Base-by-base conservation (phyloP, 2,329 filamentous ascomycete genomes). In the Fusarium sp. region DNA sequence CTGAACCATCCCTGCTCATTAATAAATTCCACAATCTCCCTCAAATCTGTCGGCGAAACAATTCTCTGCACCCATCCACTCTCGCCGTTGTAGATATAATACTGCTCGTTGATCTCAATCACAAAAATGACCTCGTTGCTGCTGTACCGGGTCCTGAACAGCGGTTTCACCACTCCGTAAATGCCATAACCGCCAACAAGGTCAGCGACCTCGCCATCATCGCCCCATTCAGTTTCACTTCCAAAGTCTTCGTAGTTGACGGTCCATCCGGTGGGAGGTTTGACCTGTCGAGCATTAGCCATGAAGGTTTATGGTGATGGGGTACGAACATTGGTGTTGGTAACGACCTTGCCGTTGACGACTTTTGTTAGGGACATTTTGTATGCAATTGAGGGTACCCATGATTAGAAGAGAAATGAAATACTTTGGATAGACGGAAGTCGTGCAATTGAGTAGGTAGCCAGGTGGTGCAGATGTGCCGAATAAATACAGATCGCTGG, bases 271-370 rank as follows among this genome's bases (percentile, higher is more conserved):
- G 6, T 24, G 14, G 44, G 44, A 1, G 42, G 44, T 22, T 32
- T 24, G 3, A 38, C 28, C 32, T 59, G 6, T 17, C 18, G 6
- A 26, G 18, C 2, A 7, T 59, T 9, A 59, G 24, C 6, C 2
- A 10, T 13, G 26, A 14, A 39, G 3, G 17, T 8, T 3, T 3
- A 12, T 11, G 18, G 1, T 11, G 3, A 10, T n/a, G 9, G 6
- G 8, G 8, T 14, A 30, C 20, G 2, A 1, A 59, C 56, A 38
- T 59, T 11, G 6, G 56, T 59, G 20, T 59, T 51, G 24, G 56
- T 51, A 5, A 59, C 56, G 13, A 50, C 24, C 4, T 11, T 51
- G 8, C 56, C 56, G 7, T 38, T 30, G 8, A 51, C 42, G 24
- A 59, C 24, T 36, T 59, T 59, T 38, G 56, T 38, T 11, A 30